Conservation (phyloP, 495 filamentous ascomycete species). For the Trichoderma erinaceum region DNA sequence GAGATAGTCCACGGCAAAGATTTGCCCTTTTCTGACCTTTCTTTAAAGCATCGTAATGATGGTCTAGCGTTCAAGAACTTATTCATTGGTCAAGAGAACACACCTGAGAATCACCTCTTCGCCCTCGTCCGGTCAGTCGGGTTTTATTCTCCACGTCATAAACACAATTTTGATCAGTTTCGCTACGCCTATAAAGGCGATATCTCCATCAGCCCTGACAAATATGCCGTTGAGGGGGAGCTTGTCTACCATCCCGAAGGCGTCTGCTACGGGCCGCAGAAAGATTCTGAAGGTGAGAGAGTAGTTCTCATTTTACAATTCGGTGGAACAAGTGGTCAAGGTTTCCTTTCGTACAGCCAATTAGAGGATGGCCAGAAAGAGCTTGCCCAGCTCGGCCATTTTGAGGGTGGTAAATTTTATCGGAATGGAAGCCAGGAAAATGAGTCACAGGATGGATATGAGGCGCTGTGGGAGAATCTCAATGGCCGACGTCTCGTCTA, state of each 20-base stretch:
- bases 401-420: neutral
- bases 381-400: neutral
- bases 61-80: neutral
- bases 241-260: neutral
- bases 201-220: neutral
- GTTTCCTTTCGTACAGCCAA: neutral
- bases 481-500: neutral
- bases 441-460: neutral
- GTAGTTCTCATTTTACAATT: neutral
- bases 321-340: neutral
- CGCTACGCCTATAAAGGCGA: neutral
- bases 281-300: neutral
- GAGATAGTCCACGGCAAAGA: neutral
- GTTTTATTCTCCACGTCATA: neutral
- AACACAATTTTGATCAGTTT: neutral
- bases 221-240: neutral
- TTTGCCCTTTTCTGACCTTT: neutral
- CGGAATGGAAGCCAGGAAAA: neutral
- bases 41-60: neutral
- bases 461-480: neutral
- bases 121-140: neutral
- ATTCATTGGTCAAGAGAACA: neutral
- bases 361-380: neutral
- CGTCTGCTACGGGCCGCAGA: neutral
- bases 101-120: neutral